Evolutionary conservation across 257 asterid genomes (phyloP).

Genomic region (Capsicum chinense): DNA sequence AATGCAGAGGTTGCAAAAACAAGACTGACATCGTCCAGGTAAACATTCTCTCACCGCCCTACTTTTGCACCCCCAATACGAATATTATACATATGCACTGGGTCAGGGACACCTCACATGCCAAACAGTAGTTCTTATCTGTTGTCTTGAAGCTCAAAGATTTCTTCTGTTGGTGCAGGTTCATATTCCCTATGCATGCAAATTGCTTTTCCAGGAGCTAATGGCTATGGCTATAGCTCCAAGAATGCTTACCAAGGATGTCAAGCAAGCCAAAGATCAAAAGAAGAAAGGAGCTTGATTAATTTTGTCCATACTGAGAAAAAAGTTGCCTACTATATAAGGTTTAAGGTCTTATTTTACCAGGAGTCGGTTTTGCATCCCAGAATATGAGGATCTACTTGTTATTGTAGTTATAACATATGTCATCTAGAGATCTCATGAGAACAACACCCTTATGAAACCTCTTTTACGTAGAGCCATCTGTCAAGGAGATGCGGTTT

Average conservation of each 20-base stretch:
- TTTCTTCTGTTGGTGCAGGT: conserved; percentile 54
- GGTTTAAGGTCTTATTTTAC: background rate
- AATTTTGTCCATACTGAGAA: background rate
- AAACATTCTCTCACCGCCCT: conserved; percentile 16
- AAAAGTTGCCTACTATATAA: background rate
- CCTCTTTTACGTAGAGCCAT: no score
- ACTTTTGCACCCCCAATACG: conserved; percentile 13
- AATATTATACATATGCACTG: no score
- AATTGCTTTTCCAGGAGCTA: conserved; percentile 91
- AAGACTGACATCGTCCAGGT: conserved; percentile 97
- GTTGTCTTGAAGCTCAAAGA: background rate
- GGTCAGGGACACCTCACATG: background rate
- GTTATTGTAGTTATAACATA: background rate
- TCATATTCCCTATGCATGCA: conserved; percentile 92
- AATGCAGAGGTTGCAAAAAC: conserved; percentile 96
- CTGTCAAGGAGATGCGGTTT: background rate
- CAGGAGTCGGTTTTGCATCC: background rate
- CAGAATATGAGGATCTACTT: conserved; percentile 16
- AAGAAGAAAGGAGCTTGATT: conserved; percentile 61
- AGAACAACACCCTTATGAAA: background rate
- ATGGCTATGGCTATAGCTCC: conserved; percentile 99
- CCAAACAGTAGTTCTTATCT: background rate
- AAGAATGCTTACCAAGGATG: conserved; percentile 89
- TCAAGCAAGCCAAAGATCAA: conserved; percentile 59
- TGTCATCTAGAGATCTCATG: background rate